phyloP scores from a whole-genome alignment of 257 asterid species.

The Solanum lycopersicoides region DNA sequence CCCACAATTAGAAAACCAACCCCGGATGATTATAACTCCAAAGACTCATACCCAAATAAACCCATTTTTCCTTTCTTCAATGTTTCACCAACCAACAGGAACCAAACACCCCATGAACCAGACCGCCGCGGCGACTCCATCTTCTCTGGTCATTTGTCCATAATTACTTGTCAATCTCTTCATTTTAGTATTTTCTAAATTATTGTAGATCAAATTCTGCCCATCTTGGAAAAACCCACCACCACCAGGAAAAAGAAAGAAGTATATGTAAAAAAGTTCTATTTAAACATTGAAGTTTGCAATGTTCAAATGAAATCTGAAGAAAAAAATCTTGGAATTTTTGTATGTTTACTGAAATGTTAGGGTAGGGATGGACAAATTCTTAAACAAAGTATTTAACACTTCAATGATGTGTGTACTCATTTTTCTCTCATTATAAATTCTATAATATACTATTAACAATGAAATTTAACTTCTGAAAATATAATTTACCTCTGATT shows the following conservation, averaged over 20 bases:
- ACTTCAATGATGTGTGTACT: background rate
- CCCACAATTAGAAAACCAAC: background rate
- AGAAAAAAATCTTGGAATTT: background rate
- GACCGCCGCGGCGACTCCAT: background rate
- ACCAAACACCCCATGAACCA: background rate
- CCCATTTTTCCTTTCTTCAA: background rate
- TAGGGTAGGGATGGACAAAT: background rate
- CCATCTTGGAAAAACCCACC: background rate
- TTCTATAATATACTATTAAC: background rate
- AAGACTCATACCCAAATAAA: background rate
- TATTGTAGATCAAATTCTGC: background rate
- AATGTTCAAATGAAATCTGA: background rate
- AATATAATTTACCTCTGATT: background rate
- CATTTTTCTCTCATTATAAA: background rate
- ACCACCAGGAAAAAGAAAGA: background rate
- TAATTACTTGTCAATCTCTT: background rate
- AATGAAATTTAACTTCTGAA: background rate
- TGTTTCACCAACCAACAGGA: background rate
- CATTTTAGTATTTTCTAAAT: background rate
- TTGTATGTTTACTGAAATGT: background rate
- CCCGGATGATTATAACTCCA: background rate
- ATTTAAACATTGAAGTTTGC: background rate
- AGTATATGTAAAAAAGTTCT: background rate
- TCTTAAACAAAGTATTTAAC: background rate
- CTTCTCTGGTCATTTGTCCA: background rate